Percentiles rank a stretch among this genome's conserved stretches.
Evolutionary conservation across 2,329 filamentous ascomycete genomes (phyloP).

Genomic region (Ophiostoma triangulosporum): DNA sequence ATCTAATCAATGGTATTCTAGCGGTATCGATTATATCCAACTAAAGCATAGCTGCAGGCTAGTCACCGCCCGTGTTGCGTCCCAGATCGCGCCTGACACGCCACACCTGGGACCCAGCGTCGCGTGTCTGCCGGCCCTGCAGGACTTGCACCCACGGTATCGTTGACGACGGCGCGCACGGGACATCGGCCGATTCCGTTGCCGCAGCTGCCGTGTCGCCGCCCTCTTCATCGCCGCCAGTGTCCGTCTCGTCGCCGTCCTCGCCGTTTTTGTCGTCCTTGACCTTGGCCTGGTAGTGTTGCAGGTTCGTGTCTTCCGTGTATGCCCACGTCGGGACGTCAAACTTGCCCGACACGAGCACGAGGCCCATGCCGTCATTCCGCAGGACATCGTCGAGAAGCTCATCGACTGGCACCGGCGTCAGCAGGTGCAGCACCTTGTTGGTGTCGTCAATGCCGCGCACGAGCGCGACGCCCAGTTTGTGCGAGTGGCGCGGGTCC

Average conservation of each 20-base stretch:
- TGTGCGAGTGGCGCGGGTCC: constrained; percentile 43
- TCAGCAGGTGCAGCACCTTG: constrained; percentile 48
- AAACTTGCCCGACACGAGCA: constrained; percentile 55
- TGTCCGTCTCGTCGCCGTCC: constrained; percentile 21
- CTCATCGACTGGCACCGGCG: constrained; percentile 28
- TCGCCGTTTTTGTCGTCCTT: constrained; percentile 22
- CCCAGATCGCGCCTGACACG: constrained; percentile 51
- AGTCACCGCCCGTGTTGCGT: constrained; percentile 1
- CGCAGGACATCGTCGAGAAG: constrained; percentile 6
- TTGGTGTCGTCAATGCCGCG: constrained; percentile 48
- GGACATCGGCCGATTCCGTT: constrained; percentile 4
- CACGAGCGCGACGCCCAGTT: constrained; percentile 54
- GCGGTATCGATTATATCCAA: too few species aligned
- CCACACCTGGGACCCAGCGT: constrained; percentile 47
- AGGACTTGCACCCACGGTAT: constrained; percentile 48
- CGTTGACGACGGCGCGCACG: constrained; percentile 15
- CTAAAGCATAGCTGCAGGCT: not conserved
- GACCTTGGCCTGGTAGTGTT: constrained; percentile 11
- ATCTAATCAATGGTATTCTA: too few species aligned
- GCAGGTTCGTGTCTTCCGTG: constrained; percentile 43
- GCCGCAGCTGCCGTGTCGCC: not conserved
- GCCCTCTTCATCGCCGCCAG: not conserved
- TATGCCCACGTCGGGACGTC: constrained; percentile 59
- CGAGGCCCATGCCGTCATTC: constrained; percentile 32
- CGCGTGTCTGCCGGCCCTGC: constrained; percentile 39